These are phyloP conservation scores for Trichoderma breve DNA, from an alignment of 2,329 filamentous ascomycete genomes.

Conservation along the genomic window DNA sequence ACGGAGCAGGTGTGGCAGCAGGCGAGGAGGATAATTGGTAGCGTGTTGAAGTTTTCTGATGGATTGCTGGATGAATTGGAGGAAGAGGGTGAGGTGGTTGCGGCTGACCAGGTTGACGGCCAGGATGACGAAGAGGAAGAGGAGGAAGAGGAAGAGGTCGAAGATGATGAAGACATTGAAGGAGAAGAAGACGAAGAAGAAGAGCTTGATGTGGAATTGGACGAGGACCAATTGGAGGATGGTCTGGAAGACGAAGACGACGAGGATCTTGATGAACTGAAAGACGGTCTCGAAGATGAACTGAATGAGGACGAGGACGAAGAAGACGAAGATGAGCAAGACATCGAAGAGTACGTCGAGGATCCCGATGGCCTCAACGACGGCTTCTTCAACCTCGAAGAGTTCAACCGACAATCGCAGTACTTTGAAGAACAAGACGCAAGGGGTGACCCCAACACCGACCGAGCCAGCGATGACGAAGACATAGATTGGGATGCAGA, in stretches of 20 bases:
- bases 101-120: conserved; percentile 31
- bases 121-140: conserved; percentile 34
- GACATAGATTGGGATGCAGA: conserved; percentile 85
- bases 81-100: conserved; percentile 46
- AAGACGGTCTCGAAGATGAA: background rate
- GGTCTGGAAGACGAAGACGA: conserved; percentile 33
- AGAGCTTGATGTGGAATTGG: conserved; percentile 35
- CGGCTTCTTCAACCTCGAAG: conserved; percentile 95
- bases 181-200: conserved; percentile 26
- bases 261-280: conserved; percentile 24
- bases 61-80: conserved; percentile 49
- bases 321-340: conserved; percentile 41
- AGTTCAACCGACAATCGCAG: conserved; percentile 93
- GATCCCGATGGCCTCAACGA: conserved; percentile 87
- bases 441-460: conserved; percentile 71
- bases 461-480: conserved; percentile 76
- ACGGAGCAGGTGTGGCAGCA: conserved; percentile 93
- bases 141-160: conserved; percentile 35
- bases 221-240: conserved; percentile 34
- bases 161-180: conserved; percentile 37
- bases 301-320: conserved; percentile 35
- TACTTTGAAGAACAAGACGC: conserved; percentile 84
- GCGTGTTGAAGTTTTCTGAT: conserved; percentile 50
- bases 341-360: conserved; percentile 47
- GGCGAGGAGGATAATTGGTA: conserved; percentile 73